These are phyloP conservation scores for Trichoderma sp. DNA, from an alignment of 2,329 filamentous ascomycete genomes.

Conservation along the genomic window DNA sequence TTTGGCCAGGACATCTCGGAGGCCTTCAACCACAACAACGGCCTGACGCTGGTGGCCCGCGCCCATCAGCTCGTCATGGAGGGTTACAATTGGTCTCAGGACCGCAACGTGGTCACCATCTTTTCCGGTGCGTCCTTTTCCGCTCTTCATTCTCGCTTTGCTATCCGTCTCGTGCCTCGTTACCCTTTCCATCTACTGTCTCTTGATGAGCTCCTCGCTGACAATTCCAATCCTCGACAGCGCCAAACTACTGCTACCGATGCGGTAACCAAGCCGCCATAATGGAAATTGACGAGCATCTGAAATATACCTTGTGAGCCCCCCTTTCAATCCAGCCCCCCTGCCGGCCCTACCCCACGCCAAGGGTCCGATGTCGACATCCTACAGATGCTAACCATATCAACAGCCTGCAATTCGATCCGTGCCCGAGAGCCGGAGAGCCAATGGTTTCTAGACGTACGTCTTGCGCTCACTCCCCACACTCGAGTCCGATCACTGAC, in stretches of 20 bases:
- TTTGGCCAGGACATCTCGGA: constrained; percentile 98
- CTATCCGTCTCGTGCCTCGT: not conserved
- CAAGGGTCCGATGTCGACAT: not conserved
- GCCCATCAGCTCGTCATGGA: constrained; percentile 99
- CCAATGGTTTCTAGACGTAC: constrained; percentile 95
- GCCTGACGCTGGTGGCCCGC: constrained; percentile 89
- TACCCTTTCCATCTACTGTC: not conserved
- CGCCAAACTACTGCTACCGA: constrained; percentile 95
- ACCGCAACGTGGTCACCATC: constrained; percentile 96
- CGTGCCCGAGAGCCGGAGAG: constrained; percentile 94
- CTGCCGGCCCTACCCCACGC: not conserved
- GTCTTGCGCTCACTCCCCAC: constrained; percentile 36
- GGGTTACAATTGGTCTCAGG: constrained; percentile 99
- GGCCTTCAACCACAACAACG: constrained; percentile 99
- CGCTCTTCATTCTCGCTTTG: not conserved
- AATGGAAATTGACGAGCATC: constrained; percentile 99
- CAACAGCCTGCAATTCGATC: constrained; percentile 93
- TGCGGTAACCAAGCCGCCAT: constrained; percentile 99
- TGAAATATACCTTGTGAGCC: constrained; percentile 95
- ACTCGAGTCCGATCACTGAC: constrained; percentile 31
- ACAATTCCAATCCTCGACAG: constrained; percentile 44
- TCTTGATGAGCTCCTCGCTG: not conserved
- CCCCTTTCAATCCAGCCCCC: not conserved
- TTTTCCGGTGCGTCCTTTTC: constrained; percentile 73
- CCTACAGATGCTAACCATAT: constrained; percentile 34